Conservation (phyloP, 2,329 filamentous ascomycete species). For the Xylaria digitata region DNA sequence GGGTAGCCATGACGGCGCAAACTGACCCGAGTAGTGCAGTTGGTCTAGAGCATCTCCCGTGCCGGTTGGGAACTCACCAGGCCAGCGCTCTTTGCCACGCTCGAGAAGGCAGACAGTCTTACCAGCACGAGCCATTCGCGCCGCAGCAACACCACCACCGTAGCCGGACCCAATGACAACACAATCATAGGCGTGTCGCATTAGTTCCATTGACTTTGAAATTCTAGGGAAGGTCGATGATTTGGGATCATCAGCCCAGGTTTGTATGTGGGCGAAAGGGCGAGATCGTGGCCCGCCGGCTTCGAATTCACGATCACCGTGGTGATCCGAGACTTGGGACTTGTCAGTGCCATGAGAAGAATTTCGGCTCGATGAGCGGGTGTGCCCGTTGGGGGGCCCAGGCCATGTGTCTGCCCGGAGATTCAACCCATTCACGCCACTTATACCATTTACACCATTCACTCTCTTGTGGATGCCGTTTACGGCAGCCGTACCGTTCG, state of each 20-base stretch:
- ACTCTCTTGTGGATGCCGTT: slow-evolving; percentile 39
- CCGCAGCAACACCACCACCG: slow-evolving; percentile 73
- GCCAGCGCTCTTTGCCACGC: slow-evolving; percentile 72
- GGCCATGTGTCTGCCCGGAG: slow-evolving; percentile 41
- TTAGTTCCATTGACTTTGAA: slow-evolving; percentile 66
- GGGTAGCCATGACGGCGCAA: slow-evolving; percentile 57
- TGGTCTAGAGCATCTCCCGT: slow-evolving; percentile 61
- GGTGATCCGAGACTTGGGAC: slow-evolving; percentile 47
- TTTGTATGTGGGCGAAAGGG: slow-evolving; percentile 47
- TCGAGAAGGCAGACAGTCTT: slow-evolving; percentile 74
- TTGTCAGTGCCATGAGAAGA: slow-evolving; percentile 34
- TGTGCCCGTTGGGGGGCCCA: slow-evolving; percentile 33
- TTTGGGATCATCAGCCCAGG: slow-evolving; percentile 49
- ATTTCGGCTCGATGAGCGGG: slow-evolving; percentile 37
- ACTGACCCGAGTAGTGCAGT: slow-evolving; percentile 66
- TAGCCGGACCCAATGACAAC: slow-evolving; percentile 77
- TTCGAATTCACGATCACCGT: slow-evolving; percentile 50
- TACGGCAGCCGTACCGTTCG: slow-evolving; percentile 29
- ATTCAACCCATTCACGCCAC: slow-evolving; percentile 16
- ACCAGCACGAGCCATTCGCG: slow-evolving; percentile 70
- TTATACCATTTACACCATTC: slow-evolving; percentile 26
- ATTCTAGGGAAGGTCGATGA: slow-evolving; percentile 61
- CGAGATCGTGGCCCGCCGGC: slow-evolving; percentile 51
- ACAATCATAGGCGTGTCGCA: slow-evolving; percentile 70
- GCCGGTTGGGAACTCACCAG: slow-evolving; percentile 70